A percentile compares a stretch with the other conserved stretches of the same genome.
phyloP scores from a whole-genome alignment of 441 rosid genomes.

The Jatropha podagrica region DNA sequence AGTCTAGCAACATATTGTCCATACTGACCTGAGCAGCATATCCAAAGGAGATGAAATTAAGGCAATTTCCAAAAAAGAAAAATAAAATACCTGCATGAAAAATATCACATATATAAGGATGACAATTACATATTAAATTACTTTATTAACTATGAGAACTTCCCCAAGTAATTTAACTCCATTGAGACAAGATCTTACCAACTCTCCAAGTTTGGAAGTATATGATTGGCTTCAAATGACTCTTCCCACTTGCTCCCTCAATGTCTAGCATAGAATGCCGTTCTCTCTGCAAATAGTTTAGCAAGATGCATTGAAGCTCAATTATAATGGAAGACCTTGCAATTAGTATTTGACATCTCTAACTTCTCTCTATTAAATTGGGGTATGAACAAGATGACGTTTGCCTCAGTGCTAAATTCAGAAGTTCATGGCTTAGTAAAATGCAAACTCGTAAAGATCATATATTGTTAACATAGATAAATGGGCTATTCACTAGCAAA shows the following conservation, averaged over 20 bases:
- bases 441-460: background rate
- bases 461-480: background rate
- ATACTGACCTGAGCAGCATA: slow-evolving; percentile 98
- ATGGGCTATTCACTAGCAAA: background rate
- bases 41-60: slow-evolving; percentile 95
- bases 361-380: background rate
- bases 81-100: slow-evolving; percentile 70
- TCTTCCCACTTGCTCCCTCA: slow-evolving; percentile 65
- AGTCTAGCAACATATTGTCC: background rate
- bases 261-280: slow-evolving; percentile 55
- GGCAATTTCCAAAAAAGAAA: slow-evolving; percentile 91
- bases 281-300: slow-evolving; percentile 65
- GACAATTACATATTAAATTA: slow-evolving; percentile 15
- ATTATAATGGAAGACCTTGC: slow-evolving; percentile 14
- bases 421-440: background rate
- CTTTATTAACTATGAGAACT: background rate
- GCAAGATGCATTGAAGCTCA: slow-evolving; percentile 23
- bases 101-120: slow-evolving; percentile 23
- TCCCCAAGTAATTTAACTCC: slow-evolving; percentile 5
- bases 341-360: slow-evolving; percentile 15
- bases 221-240: slow-evolving; percentile 68
- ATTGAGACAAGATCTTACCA: slow-evolving; percentile 54
- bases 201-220: slow-evolving; percentile 95
- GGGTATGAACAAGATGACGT: background rate
- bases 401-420: background rate